phyloP scores from a whole-genome alignment of 2,329 filamentous ascomycete genomes.

The Daldinia sp. region DNA sequence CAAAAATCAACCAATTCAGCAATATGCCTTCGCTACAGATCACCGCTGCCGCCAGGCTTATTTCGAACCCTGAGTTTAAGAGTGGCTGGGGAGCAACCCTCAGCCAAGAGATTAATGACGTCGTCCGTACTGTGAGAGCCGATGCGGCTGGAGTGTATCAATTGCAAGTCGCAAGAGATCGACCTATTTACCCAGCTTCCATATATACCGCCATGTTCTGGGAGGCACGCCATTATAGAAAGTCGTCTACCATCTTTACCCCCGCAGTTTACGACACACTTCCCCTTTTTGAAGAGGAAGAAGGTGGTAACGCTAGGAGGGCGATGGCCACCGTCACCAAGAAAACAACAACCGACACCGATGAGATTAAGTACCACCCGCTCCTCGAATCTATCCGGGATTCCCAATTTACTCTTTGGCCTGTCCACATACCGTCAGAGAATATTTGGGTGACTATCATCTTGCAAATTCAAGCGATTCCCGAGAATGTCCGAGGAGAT shows the following conservation, averaged over 20 bases:
- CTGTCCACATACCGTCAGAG: conserved; percentile 20
- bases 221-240: conserved; percentile 37
- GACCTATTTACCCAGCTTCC: conserved; percentile 24
- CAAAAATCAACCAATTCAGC: background rate
- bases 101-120: conserved; percentile 19
- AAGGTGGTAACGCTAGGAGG: background rate
- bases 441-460: conserved; percentile 38
- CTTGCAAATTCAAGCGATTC: conserved; percentile 7
- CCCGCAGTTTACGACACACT: conserved; percentile 35
- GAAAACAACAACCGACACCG: background rate
- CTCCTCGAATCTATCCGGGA: conserved; percentile 37
- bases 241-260: conserved; percentile 33
- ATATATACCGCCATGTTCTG: conserved; percentile 40
- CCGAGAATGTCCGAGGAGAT: background rate
- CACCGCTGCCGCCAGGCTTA: conserved; percentile 34
- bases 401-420: conserved; percentile 38
- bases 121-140: conserved; percentile 9
- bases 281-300: conserved; percentile 31
- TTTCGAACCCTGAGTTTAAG: conserved; percentile 33
- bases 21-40: conserved; percentile 26
- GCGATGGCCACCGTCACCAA: conserved; percentile 20
- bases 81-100: conserved; percentile 40
- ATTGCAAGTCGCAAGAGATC: conserved; percentile 33
- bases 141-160: conserved; percentile 36
- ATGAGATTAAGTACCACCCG: conserved; percentile 24